Base-by-base conservation (phyloP, 805 yeast genomes). In the Ogataea trehaloabstinens region DNA sequence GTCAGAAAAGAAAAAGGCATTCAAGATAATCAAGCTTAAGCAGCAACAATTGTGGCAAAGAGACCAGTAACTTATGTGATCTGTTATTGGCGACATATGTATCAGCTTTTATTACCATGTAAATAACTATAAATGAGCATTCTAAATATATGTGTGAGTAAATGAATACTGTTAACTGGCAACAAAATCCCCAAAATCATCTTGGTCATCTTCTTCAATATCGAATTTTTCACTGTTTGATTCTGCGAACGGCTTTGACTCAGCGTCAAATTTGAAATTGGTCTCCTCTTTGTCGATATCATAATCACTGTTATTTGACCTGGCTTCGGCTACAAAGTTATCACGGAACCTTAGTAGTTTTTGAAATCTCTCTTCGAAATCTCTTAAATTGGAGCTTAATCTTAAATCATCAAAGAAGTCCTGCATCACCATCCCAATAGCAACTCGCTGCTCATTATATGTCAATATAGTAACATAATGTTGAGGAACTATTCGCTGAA, bases 161-260 rank as follows among this genome's bases (percentile, higher is more conserved):
- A n/a, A n/a, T n/a, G n/a, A n/a, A n/a, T n/a, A n/a, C n/a, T n/a
- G 11, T 22, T 12, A 22, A 22, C 25, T 22, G 25, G 11, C 38
- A 4, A 58, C 56, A 41, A 57, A 57, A 35, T 57, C 62, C 2
- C 63, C 63, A 46, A 56, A 58, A 21, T 55, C 58, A 30, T 51
- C 54, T 12, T 49, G 56, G 22, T 55, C 58, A 30, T 40, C 38
- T 8, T 43, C 42, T 2, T 47, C 34, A 11, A 35, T 38, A 38
- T 38, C 33, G 32, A 39, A 40, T 15, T 24, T 39, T 12, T 39
- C 27, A 16, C 34, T 18, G 17, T 28, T 19, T 24, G 34, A 13
- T 25, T 31, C 35, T 19, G 28, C 38, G 2, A 27, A 12, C 24
- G 38, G 18, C 17, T 22, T 27, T 10, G 27, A 34, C 15, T 32